Evolutionary conservation across 2,329 filamentous ascomycete species (phyloP).

Genomic region (Pseudocercospora crystallina): DNA sequence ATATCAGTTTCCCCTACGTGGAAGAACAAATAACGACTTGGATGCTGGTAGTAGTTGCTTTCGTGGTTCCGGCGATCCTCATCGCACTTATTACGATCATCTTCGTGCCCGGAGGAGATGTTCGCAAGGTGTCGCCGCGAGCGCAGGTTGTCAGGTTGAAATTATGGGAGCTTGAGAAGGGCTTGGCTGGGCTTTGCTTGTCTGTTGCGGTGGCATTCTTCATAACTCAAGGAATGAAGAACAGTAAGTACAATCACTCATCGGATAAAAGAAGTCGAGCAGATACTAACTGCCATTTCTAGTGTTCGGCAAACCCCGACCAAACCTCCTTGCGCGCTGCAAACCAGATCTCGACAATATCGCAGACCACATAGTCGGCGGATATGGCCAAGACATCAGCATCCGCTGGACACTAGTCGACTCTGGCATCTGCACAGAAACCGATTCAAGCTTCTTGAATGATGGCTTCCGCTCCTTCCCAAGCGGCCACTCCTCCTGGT

Average conservation of each 20-base stretch:
- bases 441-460: slow-evolving; percentile 60
- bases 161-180: slow-evolving; percentile 84
- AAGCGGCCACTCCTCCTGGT: slow-evolving; percentile 71
- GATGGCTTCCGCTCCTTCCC: slow-evolving; percentile 87
- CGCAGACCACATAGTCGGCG: slow-evolving; percentile 61
- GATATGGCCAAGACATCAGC: slow-evolving; percentile 52
- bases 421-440: slow-evolving; percentile 72
- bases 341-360: slow-evolving; percentile 68
- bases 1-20: slow-evolving; percentile 75
- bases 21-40: slow-evolving; percentile 70
- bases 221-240: slow-evolving; percentile 84
- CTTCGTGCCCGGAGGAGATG: slow-evolving; percentile 69
- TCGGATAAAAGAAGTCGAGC: too few relatives aligned
- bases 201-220: slow-evolving; percentile 72
- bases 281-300: too few relatives aligned
- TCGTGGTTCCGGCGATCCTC: slow-evolving; percentile 65
- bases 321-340: slow-evolving; percentile 69
- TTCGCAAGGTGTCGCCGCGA: slow-evolving; percentile 37
- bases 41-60: slow-evolving; percentile 63
- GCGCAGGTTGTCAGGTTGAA: slow-evolving; percentile 74
- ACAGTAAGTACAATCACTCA: slow-evolving; percentile 25
- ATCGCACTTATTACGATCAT: slow-evolving; percentile 67
- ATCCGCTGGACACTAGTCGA: slow-evolving; percentile 68
- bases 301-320: slow-evolving; percentile 63
- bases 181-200: slow-evolving; percentile 77